phyloP scores from a whole-genome alignment of 345 rosid species.

The rapeseed (Brassica napus) region Da-Ae NC_063451.1:18612501-18613000 shows the following conservation, averaged over 20 bases:
- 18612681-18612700: conserved; percentile 40
- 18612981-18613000: conserved; percentile 83
- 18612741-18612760: conserved; percentile 63
- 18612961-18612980: conserved; percentile 74
- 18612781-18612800: background rate
- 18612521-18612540: no score
- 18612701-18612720: conserved; percentile 76
- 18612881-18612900: conserved; percentile 83
- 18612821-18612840: conserved; percentile 79
- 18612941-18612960: conserved; percentile 70
- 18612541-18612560: no score
- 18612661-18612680: background rate
- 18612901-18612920: conserved; percentile 95
- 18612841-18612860: conserved; percentile 73
- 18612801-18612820: background rate
- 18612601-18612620: no score
- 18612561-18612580: no score
- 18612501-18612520: no score
- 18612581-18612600: no score
- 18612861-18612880: conserved; percentile 74
- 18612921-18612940: conserved; percentile 68
- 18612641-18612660: no score
- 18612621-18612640: no score
- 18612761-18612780: background rate
- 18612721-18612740: conserved; percentile 86